Conservation (phyloP, 2,329 filamentous ascomycete species). For the Zymoseptoria pseudotritici region DNA sequence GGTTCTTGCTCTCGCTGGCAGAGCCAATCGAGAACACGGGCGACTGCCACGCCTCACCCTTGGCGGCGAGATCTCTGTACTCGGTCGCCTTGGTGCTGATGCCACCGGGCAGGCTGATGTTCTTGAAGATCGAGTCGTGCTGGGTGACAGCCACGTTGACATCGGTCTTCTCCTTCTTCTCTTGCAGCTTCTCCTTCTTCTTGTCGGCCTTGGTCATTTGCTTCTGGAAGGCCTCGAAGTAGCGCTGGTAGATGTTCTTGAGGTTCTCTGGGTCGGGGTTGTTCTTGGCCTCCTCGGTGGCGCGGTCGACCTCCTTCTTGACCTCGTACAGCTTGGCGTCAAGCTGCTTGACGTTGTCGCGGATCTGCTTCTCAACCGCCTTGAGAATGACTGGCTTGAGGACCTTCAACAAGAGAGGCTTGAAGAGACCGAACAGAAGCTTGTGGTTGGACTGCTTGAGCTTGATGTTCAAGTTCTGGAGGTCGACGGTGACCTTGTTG, state of each 20-base stretch:
- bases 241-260: conserved; percentile 80
- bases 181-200: conserved; percentile 56
- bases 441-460: conserved; percentile 94
- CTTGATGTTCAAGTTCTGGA: conserved; percentile 55
- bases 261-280: conserved; percentile 61
- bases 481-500: conserved; percentile 53
- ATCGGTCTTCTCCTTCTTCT: conserved; percentile 54
- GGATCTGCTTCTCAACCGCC: conserved; percentile 81
- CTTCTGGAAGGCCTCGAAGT: conserved; percentile 67
- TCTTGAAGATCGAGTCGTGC: conserved; percentile 85
- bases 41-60: conserved; percentile 91
- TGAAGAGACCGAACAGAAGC: conserved; percentile 75
- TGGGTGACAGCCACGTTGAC: conserved; percentile 79
- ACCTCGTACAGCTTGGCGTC: conserved; percentile 68
- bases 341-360: conserved; percentile 67
- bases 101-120: conserved; percentile 76
- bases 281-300: conserved; percentile 56
- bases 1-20: conserved; percentile 62
- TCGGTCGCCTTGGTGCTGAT: conserved; percentile 91
- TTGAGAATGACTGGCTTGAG: conserved; percentile 80
- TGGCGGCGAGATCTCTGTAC: conserved; percentile 77
- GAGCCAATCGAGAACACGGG: conserved; percentile 84
- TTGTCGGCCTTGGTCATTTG: conserved; percentile 67
- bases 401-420: conserved; percentile 76
- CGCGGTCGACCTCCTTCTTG: conserved; percentile 74